Evolutionary conservation across 192 early-diverging fungal genomes (phyloP), one percentile per base, ranked within the genome.

Genomic region (Lunasporangiospora selenospora): DNA sequence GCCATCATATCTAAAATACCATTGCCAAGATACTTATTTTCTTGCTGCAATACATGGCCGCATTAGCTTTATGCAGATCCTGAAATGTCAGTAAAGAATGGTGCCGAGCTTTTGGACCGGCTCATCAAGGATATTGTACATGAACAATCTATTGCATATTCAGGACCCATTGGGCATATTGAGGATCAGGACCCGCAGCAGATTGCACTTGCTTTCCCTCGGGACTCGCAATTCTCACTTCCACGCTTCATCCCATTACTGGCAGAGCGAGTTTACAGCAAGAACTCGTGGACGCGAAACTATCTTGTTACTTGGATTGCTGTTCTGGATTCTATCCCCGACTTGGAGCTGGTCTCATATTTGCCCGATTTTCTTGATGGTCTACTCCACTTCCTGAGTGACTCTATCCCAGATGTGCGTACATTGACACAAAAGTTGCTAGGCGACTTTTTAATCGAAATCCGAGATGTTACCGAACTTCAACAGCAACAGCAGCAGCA

Each of bases 111-210:
- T 30, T 64, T 99, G 45, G 95, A 99, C 65, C 76, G 95, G 34
- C 80, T 99, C 36, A 88, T 99, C 58, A 98, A 97, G 78, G 98
- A 99, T 58, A 92, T 99, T 77, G 96, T 98, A 0, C 89, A 91
- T 1, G 98, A 98, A 60, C 87, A 92, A 43, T 85, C 95, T 3
- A 88, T 88, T 0, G 91, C 87, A 27, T 96, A 89, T 60, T 58
- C 63, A n/a, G 70, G 67, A 37, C 52, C 59, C 52, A 66, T 57
- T 40, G 33, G 40, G 2, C 65, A 77, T 26, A 62, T 64, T 33
- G 73, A 79, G 29, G 54, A 70, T 13, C 73, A 62, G 36, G 69
- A 65, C 50, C 69, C 78, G 24, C 67, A 77, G 10, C 54, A 75
- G n/a, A 63, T 75, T 5, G 69, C 69, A 12, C 59, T 75, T 11